phyloP scores from a whole-genome alignment of 495 filamentous ascomycete species.

The Extremus antarcticus region DNA sequence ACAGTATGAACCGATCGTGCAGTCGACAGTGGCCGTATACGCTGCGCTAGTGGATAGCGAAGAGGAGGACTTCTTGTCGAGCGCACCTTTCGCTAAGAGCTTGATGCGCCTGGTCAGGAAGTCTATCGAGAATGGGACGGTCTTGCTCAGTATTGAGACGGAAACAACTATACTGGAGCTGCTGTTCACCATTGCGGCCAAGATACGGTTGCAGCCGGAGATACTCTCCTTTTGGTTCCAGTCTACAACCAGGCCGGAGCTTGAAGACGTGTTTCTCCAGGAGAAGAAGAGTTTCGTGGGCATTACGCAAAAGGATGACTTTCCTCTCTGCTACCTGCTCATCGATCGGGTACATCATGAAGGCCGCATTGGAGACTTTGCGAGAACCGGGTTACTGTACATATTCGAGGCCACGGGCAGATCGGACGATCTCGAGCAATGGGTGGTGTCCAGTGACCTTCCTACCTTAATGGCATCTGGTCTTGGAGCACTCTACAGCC shows the following conservation, averaged over 20 bases:
- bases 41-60: slow-evolving; percentile 87
- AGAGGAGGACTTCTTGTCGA: slow-evolving; percentile 84
- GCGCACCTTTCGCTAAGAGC: slow-evolving; percentile 68
- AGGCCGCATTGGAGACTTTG: slow-evolving; percentile 87
- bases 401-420: slow-evolving; percentile 86
- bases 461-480: slow-evolving; percentile 96
- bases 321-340: slow-evolving; percentile 88
- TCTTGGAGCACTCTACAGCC: slow-evolving; percentile 89
- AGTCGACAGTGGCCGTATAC: slow-evolving; percentile 74
- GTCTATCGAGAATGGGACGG: slow-evolving; percentile 51
- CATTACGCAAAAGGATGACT: slow-evolving; percentile 79
- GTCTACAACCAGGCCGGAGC: slow-evolving; percentile 31
- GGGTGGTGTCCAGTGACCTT: slow-evolving; percentile 94
- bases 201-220: slow-evolving; percentile 77
- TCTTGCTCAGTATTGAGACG: slow-evolving; percentile 53
- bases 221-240: slow-evolving; percentile 82
- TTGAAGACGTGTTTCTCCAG: slow-evolving; percentile 28
- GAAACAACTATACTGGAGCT: slow-evolving; percentile 82
- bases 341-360: slow-evolving; percentile 95
- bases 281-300: slow-evolving; percentile 64
- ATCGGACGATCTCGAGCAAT: slow-evolving; percentile 73
- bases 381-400: slow-evolving; percentile 88
- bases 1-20: slow-evolving; percentile 67
- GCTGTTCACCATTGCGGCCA: slow-evolving; percentile 85
- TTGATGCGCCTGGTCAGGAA: slow-evolving; percentile 69